These are phyloP conservation scores for Vaccinium darrowii DNA, from an alignment of 148 eudicot species.

Conservation along the genomic window DNA sequence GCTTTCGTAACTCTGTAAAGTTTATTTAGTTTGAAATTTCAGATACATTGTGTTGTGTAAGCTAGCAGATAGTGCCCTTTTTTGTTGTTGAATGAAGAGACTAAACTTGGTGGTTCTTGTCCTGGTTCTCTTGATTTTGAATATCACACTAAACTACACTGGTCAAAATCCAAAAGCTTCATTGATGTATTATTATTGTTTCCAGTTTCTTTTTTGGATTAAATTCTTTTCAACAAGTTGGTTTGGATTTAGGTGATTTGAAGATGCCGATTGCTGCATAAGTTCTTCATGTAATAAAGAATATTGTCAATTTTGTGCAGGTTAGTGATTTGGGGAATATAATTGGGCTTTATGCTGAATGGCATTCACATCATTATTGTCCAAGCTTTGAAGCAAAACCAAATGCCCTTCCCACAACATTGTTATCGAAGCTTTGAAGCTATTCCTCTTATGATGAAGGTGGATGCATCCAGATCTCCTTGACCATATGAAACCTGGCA, in stretches of 20 bases:
- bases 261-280: neutral
- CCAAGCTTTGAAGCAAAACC: no score
- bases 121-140: neutral
- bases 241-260: neutral
- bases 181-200: neutral
- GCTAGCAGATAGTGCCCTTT: neutral
- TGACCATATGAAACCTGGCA: no score
- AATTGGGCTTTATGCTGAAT: conserved; percentile 75
- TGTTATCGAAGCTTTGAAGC: no score
- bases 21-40: no score
- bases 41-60: no score
- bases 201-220: neutral
- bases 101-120: neutral
- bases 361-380: conserved; percentile 54
- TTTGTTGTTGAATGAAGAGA: no score
- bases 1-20: no score
- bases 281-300: neutral
- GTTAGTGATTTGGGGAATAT: conserved; percentile 70
- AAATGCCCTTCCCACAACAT: no score
- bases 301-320: conserved; percentile 36
- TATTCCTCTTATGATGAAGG: no score
- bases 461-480: no score
- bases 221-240: neutral
- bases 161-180: neutral
- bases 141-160: neutral